Base-by-base conservation (phyloP, 2,329 filamentous ascomycete genomes). In the Neobulgaria alba region DNA sequence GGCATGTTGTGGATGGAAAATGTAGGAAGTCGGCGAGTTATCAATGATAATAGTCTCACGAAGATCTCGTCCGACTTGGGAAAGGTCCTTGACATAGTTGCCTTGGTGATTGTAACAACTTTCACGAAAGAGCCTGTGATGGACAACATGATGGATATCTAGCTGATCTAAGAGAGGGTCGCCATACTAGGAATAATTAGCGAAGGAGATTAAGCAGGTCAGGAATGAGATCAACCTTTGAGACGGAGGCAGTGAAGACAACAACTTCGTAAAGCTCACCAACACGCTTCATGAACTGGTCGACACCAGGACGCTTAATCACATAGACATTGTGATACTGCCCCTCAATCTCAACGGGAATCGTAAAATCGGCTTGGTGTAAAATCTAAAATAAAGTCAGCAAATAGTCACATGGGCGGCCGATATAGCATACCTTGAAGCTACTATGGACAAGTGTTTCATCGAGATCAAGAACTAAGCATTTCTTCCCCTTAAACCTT, bases 241-340 rank as follows among this genome's bases (percentile, higher is more conserved):
- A 95, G 38, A 98, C 92, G 7, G 92, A 98, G 39, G 92, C 92
- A 30, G 92, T 98, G 61, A 98, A 98, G 33, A 98, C 90, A 18
- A 98, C 92, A 36, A 98, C 90, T 67, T 98, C 92, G 58, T 96
- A 98, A 36, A 98, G 72, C 65, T 98, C 92, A 36, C 92, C 92
- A 26, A 98, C 89, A 45, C 92, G 75, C 71, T 96, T 96, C 87
- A 98, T 95, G 65, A 98, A 98, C 50, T 93, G 82, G 60, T 98
- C 92, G 15, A 98, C 92, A 39, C 92, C 92, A n/a, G 92, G 92
- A 57, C 92, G 79, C 68, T 98, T 98, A 63, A 98, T 98, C 51
- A 98, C 92, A 61, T 98, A 98, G 40, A 98, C 93, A 58, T 98
- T 98, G 67, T 98, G 92, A 61, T 93, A 96, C 63, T 95, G 93